Evolutionary conservation across 1,139 yeast species (phyloP).

Genomic region (Hemisphaericaspora subhashii): DNA sequence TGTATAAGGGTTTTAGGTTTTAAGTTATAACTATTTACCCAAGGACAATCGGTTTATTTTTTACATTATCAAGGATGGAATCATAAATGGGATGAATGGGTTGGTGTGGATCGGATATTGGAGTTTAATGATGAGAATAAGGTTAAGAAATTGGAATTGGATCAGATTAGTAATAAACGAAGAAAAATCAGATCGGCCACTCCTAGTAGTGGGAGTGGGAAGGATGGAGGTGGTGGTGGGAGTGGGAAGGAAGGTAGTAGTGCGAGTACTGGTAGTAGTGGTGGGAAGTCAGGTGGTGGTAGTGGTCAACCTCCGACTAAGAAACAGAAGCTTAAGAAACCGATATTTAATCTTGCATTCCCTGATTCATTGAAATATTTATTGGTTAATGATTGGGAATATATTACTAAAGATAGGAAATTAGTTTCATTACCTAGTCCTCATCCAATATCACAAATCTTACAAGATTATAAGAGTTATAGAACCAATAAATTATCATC

Average conservation of each 20-base stretch:
- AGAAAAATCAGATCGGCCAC: slow-evolving; percentile 9
- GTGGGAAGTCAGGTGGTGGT: neutral
- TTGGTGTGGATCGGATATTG: slow-evolving; percentile 64
- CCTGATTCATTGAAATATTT: slow-evolving; percentile 65
- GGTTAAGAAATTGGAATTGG: slow-evolving; percentile 67
- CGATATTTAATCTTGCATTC: slow-evolving; percentile 17
- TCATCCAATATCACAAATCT: slow-evolving; percentile 50
- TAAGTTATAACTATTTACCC: no score
- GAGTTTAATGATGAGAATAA: slow-evolving; percentile 69
- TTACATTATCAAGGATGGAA: slow-evolving; percentile 97
- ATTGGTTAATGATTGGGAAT: slow-evolving; percentile 93
- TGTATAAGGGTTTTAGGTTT: no score
- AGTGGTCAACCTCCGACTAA: slow-evolving; percentile 1
- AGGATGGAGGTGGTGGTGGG: neutral
- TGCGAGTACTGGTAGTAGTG: neutral
- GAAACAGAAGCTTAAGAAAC: slow-evolving; percentile 4
- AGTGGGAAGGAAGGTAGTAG: neutral
- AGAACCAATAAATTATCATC: slow-evolving; percentile 13
- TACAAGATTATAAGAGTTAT: slow-evolving; percentile 40
- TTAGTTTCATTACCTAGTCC: slow-evolving; percentile 61
- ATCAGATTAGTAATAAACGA: slow-evolving; percentile 33
- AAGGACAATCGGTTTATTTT: slow-evolving; percentile 38
- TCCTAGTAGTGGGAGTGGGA: slow-evolving; percentile 1
- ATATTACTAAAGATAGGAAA: slow-evolving; percentile 75
- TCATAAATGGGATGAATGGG: slow-evolving; percentile 97